A percentile compares a stretch with the other conserved stretches of the same genome.
Conservation (phyloP, 2,329 filamentous ascomycete genomes). For the Epichloe baconii region DNA sequence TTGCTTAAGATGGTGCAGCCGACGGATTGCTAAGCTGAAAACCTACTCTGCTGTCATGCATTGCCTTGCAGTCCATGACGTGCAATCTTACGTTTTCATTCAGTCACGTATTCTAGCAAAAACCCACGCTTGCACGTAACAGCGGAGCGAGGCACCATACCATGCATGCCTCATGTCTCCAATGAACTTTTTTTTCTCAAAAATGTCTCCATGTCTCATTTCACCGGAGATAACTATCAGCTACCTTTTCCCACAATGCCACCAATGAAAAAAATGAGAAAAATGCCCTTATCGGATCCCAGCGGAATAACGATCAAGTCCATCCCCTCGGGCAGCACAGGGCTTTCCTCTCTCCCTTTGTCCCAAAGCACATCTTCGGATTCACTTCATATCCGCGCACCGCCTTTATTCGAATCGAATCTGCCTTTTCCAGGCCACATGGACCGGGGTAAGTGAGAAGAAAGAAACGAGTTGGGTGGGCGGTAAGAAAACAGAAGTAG, state of each 20-base stretch:
- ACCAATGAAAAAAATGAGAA: conserved; percentile 12
- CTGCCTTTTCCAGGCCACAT: not conserved
- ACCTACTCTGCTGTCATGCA: too few relatives aligned
- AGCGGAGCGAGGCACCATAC: too few relatives aligned
- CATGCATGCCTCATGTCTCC: not conserved
- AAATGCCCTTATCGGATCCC: not conserved
- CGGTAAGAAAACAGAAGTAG: too few relatives aligned
- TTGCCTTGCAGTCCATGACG: too few relatives aligned
- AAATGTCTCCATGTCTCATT: not conserved
- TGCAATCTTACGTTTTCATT: too few relatives aligned
- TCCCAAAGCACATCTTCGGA: not conserved
- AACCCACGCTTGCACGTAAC: too few relatives aligned
- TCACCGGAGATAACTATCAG: not conserved
- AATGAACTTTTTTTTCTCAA: conserved; percentile 8
- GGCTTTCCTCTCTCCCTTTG: conserved; percentile 82
- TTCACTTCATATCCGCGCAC: conserved; percentile 1
- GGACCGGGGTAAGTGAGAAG: conserved; percentile 5
- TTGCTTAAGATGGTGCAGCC: too few relatives aligned
- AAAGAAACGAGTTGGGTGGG: conserved; percentile 5
- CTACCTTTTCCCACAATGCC: not conserved
- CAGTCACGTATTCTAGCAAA: too few relatives aligned
- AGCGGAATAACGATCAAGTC: conserved; percentile 80
- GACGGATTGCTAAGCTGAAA: too few relatives aligned
- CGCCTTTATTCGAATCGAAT: not conserved
- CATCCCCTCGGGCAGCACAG: conserved; percentile 74